Conservation (phyloP, 768 basidiomycete genomes). For the Amanita thiersii region DNA sequence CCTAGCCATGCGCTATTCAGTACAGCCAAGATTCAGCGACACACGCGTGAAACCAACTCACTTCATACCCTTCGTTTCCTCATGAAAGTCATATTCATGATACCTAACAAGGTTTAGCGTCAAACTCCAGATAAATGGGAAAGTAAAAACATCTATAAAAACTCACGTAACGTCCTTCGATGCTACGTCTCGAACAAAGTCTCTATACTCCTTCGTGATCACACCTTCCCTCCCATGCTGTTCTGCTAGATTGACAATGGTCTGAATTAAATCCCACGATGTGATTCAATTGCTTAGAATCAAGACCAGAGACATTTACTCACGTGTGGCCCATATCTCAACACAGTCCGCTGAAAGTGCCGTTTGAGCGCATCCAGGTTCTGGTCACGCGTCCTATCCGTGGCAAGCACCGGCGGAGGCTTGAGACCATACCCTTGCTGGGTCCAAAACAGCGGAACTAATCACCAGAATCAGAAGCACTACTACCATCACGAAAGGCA, state of each 20-base stretch:
- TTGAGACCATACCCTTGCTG: conserved; percentile 84
- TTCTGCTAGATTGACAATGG: conserved; percentile 85
- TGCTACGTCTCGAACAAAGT: conserved; percentile 51
- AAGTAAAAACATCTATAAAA: not conserved
- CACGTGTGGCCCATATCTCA: conserved; percentile 75
- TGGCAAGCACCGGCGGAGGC: conserved; percentile 71
- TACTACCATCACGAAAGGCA: conserved; percentile 8
- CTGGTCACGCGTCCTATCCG: conserved; percentile 67
- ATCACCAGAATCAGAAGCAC: conserved; percentile 9
- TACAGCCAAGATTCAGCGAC: too few relatives aligned
- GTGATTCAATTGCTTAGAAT: not conserved
- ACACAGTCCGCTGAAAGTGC: conserved; percentile 62
- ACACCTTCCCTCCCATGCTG: conserved; percentile 80
- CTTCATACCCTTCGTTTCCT: conserved; percentile 94
- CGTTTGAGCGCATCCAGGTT: conserved; percentile 61
- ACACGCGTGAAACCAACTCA: conserved; percentile 24
- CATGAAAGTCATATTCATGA: conserved; percentile 87
- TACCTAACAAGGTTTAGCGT: conserved; percentile 48
- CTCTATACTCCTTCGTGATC: conserved; percentile 72
- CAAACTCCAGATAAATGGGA: not conserved
- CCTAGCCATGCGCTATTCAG: conserved; percentile 26
- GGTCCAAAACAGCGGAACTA: conserved; percentile 91
- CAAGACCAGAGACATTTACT: conserved; percentile 10
- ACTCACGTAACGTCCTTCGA: conserved; percentile 51
- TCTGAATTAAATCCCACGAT: conserved; percentile 31